These are phyloP conservation scores for Pythium aphanidermatum DNA, from an alignment of 352 stramenopile genomes.

Conservation along the genomic window DNA sequence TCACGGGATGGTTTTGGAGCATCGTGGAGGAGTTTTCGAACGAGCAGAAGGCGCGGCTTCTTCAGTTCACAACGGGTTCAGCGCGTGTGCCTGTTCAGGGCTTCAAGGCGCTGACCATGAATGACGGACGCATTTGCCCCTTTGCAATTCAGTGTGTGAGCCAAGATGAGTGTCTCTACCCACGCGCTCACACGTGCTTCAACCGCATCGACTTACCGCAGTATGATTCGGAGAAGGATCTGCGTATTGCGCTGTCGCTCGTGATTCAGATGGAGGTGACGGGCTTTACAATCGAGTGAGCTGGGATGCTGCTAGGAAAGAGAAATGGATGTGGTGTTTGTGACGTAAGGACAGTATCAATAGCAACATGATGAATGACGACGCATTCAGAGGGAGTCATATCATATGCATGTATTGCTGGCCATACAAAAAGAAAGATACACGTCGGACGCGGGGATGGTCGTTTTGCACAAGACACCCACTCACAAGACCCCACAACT, in stretches of 20 bases:
- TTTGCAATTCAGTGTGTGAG: conserved; percentile 84
- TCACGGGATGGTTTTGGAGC: conserved; percentile 98
- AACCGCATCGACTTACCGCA: conserved; percentile 77
- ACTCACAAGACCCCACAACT: conserved; percentile 9
- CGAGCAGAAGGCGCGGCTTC: conserved; percentile 93
- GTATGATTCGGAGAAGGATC: conserved; percentile 71
- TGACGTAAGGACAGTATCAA: no score
- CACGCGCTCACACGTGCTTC: conserved; percentile 82
- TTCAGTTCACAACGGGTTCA: conserved; percentile 98
- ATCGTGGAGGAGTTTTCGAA: conserved; percentile 91
- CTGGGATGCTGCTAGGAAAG: not conserved
- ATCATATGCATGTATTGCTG: no score
- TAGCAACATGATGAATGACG: no score
- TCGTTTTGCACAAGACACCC: conserved; percentile 5
- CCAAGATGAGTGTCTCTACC: conserved; percentile 77
- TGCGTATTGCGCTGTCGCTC: conserved; percentile 71
- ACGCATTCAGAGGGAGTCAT: no score
- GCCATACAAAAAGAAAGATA: conserved; percentile 21
- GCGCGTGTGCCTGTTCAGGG: conserved; percentile 90
- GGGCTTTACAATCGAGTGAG: conserved; percentile 81
- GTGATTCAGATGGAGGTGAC: conserved; percentile 87
- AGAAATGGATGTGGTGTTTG: not conserved
- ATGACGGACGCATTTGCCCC: conserved; percentile 81
- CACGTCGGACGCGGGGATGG: not conserved
- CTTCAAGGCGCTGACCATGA: conserved; percentile 86